phyloP scores from a whole-genome alignment of 2,329 filamentous ascomycete genomes.

The Fusarium agapanthi region DNA sequence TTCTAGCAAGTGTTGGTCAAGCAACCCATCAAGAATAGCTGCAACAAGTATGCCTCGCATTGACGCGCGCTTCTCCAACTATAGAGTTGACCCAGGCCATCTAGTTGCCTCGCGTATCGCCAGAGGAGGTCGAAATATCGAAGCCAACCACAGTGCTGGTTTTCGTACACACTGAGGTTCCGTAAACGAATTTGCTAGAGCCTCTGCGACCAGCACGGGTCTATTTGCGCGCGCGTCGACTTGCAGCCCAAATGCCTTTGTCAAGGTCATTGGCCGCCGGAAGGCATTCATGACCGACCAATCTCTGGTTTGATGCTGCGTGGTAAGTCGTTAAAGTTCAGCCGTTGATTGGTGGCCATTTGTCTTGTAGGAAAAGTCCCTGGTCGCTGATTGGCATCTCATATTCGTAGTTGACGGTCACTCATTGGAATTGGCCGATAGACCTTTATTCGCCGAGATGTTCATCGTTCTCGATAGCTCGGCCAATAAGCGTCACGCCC shows the following conservation, averaged over 20 bases:
- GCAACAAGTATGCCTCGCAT: constrained; percentile 30
- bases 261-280: neutral
- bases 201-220: neutral
- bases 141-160: neutral
- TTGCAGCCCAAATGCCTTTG: neutral
- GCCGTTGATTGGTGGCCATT: constrained; percentile 19
- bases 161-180: constrained; percentile 7
- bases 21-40: neutral
- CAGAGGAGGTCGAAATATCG: neutral
- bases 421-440: constrained; percentile 4
- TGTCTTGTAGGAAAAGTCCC: neutral
- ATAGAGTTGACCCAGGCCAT: neutral
- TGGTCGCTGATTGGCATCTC: constrained; percentile 4
- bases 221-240: constrained; percentile 26
- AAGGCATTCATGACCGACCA: neutral
- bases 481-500: neutral
- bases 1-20: neutral
- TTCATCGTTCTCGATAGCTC: neutral
- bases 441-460: neutral
- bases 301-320: neutral
- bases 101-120: constrained; percentile 11
- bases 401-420: constrained; percentile 5
- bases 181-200: neutral
- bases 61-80: constrained; percentile 32
- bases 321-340: constrained; percentile 1